Conservation (phyloP, 352 stramenopile genomes). For the Globisporangium megalacanthum region DNA sequence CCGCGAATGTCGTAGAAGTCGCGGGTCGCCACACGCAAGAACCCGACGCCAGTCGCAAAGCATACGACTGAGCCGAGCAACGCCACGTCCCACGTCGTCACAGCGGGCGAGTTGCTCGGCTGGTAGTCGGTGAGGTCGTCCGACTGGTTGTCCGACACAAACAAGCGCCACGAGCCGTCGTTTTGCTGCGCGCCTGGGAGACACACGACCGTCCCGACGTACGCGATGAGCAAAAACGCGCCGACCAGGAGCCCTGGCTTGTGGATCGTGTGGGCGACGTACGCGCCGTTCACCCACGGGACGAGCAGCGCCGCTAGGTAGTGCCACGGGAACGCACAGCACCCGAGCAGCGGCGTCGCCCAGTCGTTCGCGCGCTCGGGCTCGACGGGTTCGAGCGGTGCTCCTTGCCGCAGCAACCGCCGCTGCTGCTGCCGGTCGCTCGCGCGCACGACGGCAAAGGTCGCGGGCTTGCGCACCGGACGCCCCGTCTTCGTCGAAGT, state of each 20-base stretch:
- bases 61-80: slow-evolving; percentile 12
- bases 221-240: not conserved
- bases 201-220: not conserved
- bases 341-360: slow-evolving; percentile 16
- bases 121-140: slow-evolving; percentile 2
- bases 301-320: slow-evolving; percentile 18
- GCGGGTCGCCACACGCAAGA: slow-evolving; percentile 4
- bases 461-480: slow-evolving; percentile 8
- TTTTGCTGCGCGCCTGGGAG: not conserved
- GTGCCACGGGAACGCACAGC: slow-evolving; percentile 15
- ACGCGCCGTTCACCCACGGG: slow-evolving; percentile 18
- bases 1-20: slow-evolving; percentile 10
- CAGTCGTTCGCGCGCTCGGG: not conserved
- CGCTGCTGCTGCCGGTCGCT: not conserved
- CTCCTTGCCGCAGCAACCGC: slow-evolving; percentile 2
- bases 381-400: not conserved
- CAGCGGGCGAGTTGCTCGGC: slow-evolving; percentile 27
- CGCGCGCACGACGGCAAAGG: not conserved
- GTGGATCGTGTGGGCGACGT: slow-evolving; percentile 2
- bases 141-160: not conserved
- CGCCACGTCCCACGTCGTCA: slow-evolving; percentile 5
- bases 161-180: not conserved
- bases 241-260: slow-evolving; percentile 7
- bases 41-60: not conserved
- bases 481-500: slow-evolving; percentile 8